These are phyloP conservation scores for Phytophthora nicotianae DNA, from an alignment of 352 stramenopile species.

Conservation along the genomic window DNA sequence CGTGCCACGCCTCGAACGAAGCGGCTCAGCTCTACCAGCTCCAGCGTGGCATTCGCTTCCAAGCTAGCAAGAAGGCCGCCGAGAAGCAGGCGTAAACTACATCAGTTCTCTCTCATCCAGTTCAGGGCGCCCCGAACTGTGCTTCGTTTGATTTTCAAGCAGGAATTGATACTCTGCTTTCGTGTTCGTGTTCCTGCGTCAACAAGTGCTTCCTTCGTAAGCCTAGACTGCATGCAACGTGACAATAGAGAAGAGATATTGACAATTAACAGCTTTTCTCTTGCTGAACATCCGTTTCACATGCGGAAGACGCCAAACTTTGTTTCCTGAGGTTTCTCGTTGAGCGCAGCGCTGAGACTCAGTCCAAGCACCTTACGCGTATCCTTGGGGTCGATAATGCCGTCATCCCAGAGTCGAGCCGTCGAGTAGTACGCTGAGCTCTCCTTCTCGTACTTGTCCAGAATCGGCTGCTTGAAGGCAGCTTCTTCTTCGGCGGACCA, in stretches of 20 bases:
- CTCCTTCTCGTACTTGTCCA: slow-evolving; percentile 96
- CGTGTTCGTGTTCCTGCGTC: slow-evolving; percentile 24
- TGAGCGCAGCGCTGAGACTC: slow-evolving; percentile 74
- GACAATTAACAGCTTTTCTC: slow-evolving; percentile 15
- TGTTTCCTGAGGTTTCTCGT: slow-evolving; percentile 78
- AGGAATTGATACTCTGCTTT: slow-evolving; percentile 13
- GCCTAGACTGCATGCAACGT: slow-evolving; percentile 29
- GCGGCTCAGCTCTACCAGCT: slow-evolving; percentile 84
- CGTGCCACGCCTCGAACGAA: slow-evolving; percentile 87
- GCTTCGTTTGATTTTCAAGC: slow-evolving; percentile 14
- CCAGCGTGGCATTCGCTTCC: slow-evolving; percentile 57
- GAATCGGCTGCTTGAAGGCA: slow-evolving; percentile 95
- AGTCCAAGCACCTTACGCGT: slow-evolving; percentile 89
- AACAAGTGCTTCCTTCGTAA: slow-evolving; percentile 22
- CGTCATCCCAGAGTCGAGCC: slow-evolving; percentile 97
- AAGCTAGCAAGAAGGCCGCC: slow-evolving; percentile 41
- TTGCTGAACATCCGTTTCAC: slow-evolving; percentile 45
- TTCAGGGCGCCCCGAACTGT: slow-evolving; percentile 12
- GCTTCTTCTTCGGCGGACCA: slow-evolving; percentile 86
- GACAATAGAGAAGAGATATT: slow-evolving; percentile 31
- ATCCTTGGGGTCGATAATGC: slow-evolving; percentile 97
- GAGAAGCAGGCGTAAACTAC: slow-evolving; percentile 31
- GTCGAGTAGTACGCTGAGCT: slow-evolving; percentile 96
- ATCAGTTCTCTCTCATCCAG: slow-evolving; percentile 15
- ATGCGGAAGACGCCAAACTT: slow-evolving; percentile 98